Conservation (phyloP, 2,329 filamentous ascomycete genomes). For the Parafenestella ontariensis region DNA sequence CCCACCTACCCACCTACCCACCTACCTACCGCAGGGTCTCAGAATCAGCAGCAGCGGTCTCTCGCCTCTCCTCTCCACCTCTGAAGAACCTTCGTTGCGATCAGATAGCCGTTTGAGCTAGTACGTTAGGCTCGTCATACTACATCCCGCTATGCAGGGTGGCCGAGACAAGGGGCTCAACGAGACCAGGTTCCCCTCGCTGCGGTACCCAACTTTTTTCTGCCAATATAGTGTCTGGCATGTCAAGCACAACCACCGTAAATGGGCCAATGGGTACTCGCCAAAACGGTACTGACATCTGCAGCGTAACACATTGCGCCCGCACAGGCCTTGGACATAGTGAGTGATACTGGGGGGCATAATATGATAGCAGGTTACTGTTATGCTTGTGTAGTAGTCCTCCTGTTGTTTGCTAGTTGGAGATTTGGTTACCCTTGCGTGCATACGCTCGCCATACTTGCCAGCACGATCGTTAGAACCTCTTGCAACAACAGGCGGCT, state of each 20-base stretch:
- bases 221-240: neutral
- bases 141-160: neutral
- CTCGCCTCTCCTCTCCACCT: neutral
- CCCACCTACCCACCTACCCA: no score
- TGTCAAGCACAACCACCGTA: no score
- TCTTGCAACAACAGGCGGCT: neutral
- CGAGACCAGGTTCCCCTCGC: slow-evolving; percentile 5
- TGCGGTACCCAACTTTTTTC: slow-evolving; percentile 3
- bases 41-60: neutral
- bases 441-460: neutral
- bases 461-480: neutral
- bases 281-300: slow-evolving; percentile 9
- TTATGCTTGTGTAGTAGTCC: neutral
- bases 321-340: no score
- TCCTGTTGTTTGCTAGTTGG: neutral
- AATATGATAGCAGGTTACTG: neutral
- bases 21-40: neutral
- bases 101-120: neutral
- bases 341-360: no score
- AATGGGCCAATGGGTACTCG: neutral
- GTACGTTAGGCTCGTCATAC: neutral
- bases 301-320: slow-evolving; percentile 15
- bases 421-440: neutral
- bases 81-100: neutral
- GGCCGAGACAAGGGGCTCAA: neutral